Percentiles rank a stretch among this genome's conserved stretches.
These are phyloP conservation scores for Micractinium sp. DNA, from an alignment of 139 green algal genomes.

Conservation along the genomic window DNA sequence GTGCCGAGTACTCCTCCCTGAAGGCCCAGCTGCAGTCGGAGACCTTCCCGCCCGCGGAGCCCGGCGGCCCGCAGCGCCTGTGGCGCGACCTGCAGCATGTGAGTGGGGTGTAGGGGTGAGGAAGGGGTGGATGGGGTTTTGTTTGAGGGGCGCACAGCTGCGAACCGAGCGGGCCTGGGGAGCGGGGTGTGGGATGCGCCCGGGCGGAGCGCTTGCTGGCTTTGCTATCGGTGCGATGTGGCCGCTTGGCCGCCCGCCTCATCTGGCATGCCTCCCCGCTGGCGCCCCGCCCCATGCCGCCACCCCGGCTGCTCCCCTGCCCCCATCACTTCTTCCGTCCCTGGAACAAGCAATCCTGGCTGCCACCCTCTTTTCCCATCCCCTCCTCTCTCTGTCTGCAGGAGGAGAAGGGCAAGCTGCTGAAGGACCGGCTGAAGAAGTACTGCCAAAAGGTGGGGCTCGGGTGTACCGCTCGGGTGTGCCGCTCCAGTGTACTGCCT, in stretches of 20 bases:
- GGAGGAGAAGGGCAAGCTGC: conserved; percentile 73
- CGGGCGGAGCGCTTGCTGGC: not conserved
- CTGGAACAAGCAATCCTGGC: too few relatives aligned
- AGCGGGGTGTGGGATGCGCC: too few relatives aligned
- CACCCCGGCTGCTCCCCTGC: not conserved
- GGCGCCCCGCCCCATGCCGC: not conserved
- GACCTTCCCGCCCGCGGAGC: conserved; percentile 64
- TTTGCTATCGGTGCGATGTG: not conserved
- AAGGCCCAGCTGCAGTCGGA: conserved; percentile 88
- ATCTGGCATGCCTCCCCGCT: not conserved
- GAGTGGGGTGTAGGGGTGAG: not conserved
- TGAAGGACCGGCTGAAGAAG: conserved; percentile 94
- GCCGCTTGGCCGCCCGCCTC: not conserved
- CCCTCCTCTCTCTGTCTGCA: not conserved
- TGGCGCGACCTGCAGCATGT: conserved; percentile 56
- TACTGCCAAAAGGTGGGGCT: conserved; percentile 91
- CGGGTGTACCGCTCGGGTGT: not conserved
- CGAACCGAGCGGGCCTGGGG: too few relatives aligned
- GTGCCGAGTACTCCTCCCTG: conserved; percentile 80
- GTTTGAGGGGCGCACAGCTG: not conserved
- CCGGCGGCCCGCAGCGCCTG: conserved; percentile 38
- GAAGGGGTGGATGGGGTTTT: not conserved
- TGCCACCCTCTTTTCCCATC: not conserved
- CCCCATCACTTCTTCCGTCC: too few relatives aligned
- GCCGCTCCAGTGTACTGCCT: not conserved